These are phyloP conservation scores for Bimuria novae-zelandiae DNA, from an alignment of 2,329 filamentous ascomycete genomes.

Conservation along the genomic window DNA sequence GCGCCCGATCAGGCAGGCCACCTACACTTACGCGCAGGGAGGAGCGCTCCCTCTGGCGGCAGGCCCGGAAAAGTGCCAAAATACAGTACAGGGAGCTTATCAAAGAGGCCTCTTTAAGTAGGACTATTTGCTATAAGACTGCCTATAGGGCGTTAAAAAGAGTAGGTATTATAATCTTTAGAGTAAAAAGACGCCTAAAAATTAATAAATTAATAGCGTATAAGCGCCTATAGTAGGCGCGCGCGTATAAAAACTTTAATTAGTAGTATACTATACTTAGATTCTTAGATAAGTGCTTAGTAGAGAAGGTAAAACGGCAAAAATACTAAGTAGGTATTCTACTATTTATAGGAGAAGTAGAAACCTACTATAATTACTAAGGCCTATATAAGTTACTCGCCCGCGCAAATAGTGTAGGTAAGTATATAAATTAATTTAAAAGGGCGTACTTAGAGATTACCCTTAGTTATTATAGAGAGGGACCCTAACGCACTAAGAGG, in stretches of 20 bases:
- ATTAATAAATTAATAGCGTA: neutral
- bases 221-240: neutral
- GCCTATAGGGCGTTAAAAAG: neutral
- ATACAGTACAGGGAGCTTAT: neutral
- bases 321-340: neutral
- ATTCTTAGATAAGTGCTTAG: neutral
- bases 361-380: neutral
- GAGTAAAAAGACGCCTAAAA: neutral
- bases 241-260: neutral
- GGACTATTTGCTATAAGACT: neutral
- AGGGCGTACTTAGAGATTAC: conserved; percentile 2
- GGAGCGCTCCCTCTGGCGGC: neutral
- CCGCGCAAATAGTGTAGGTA: neutral
- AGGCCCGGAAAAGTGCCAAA: neutral
- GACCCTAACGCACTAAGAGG: conserved; percentile 2
- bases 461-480: conserved; percentile 15
- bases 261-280: neutral
- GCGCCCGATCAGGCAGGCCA: neutral
- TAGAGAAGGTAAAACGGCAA: neutral
- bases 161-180: neutral
- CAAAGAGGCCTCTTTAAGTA: neutral
- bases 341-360: neutral
- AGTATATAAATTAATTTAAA: neutral
- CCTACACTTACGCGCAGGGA: neutral
- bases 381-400: neutral